phyloP scores from a whole-genome alignment of 805 yeast genomes.

The Ogataea sp. region DNA sequence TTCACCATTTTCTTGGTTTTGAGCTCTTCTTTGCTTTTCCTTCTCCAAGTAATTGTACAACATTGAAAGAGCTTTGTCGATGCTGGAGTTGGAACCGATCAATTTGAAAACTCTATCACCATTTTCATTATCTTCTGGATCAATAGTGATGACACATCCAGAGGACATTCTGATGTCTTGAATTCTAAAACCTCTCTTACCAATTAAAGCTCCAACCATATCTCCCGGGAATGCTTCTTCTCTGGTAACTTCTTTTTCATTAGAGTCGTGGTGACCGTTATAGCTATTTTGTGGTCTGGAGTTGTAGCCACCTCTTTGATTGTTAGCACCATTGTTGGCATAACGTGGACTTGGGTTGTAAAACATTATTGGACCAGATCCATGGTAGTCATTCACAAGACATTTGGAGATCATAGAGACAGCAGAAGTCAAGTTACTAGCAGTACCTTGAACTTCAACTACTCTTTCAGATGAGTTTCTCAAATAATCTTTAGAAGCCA shows the following conservation, averaged over 20 bases:
- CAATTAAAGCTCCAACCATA: constrained; percentile 85
- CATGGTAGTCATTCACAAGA: constrained; percentile 65
- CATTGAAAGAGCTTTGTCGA: constrained; percentile 48
- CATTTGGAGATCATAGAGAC: constrained; percentile 57
- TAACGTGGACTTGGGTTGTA: constrained; percentile 43
- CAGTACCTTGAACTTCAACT: constrained; percentile 79
- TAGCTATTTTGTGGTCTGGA: background rate
- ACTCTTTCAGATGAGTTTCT: constrained; percentile 79
- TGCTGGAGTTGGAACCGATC: constrained; percentile 47
- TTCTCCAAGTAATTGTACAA: constrained; percentile 51
- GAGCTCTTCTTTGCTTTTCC: constrained; percentile 33
- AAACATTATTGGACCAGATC: constrained; percentile 53
- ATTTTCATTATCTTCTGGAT: constrained; percentile 56
- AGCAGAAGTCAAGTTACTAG: constrained; percentile 51
- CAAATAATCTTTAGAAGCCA: constrained; percentile 78
- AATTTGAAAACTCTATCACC: constrained; percentile 66
- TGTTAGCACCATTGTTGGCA: constrained; percentile 3
- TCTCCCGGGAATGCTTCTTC: constrained; percentile 61
- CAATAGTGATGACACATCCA: constrained; percentile 73
- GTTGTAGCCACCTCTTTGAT: constrained; percentile 1
- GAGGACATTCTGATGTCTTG: constrained; percentile 75
- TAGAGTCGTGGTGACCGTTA: background rate
- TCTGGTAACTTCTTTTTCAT: constrained; percentile 21
- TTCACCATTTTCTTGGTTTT: constrained; percentile 1
- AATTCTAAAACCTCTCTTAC: constrained; percentile 77